phyloP scores from a whole-genome alignment of 2,329 filamentous ascomycete species.

The Botrytis galanthina region DNA sequence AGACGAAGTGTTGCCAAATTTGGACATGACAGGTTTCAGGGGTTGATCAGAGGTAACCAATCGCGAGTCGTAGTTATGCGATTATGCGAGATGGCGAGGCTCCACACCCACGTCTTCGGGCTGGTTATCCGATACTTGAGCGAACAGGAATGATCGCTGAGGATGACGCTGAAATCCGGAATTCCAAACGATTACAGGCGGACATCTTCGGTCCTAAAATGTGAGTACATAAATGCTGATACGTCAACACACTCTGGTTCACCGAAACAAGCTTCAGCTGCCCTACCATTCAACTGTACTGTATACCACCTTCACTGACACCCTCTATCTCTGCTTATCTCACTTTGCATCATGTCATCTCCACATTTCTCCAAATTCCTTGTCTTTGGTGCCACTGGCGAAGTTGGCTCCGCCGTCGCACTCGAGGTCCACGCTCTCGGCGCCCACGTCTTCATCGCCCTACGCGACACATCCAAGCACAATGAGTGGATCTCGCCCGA shows the following conservation, averaged over 20 bases:
- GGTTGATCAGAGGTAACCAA: constrained; percentile 1
- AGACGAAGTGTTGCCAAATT: no score
- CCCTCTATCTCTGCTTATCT: not conserved
- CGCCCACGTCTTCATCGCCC: constrained; percentile 47
- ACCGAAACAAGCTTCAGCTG: constrained; percentile 4
- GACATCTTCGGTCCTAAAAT: not conserved
- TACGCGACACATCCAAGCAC: constrained; percentile 47
- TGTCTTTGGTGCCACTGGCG: constrained; percentile 51
- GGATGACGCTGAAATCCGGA: constrained; percentile 3
- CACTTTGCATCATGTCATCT: constrained; percentile 5
- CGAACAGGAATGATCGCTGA: constrained; percentile 5
- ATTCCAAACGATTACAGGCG: constrained; percentile 3
- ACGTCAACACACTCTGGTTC: constrained; percentile 7
- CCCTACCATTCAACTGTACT: constrained; percentile 6
- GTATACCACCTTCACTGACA: constrained; percentile 7
- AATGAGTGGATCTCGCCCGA: constrained; percentile 38
- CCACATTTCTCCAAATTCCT: constrained; percentile 34
- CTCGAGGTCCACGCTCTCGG: constrained; percentile 42
- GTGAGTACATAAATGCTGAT: constrained; percentile 10
- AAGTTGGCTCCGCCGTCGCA: constrained; percentile 44
- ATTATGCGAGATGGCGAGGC: constrained; percentile 9
- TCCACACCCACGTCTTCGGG: not conserved
- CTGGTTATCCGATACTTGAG: constrained; percentile 4
- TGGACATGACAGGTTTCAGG: no score
- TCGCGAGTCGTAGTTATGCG: constrained; percentile 8